phyloP scores from a whole-genome alignment of 805 yeast genomes.

The Brettanomyces sp. region DNA sequence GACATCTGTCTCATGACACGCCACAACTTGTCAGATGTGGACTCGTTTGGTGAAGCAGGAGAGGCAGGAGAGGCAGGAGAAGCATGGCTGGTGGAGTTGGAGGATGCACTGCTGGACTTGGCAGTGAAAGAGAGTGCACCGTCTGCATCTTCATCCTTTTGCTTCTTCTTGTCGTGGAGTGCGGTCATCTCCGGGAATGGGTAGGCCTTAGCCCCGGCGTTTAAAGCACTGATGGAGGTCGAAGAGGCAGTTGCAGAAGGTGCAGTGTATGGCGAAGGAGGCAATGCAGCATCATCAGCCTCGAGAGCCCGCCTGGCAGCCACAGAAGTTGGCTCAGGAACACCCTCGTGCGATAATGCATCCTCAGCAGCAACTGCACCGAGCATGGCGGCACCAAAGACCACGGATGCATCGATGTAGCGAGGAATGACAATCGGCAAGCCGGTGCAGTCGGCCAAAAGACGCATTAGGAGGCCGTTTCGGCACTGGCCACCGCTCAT shows the following conservation, averaged over 20 bases:
- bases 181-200: slow-evolving; percentile 42
- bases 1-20: slow-evolving; percentile 76
- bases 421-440: slow-evolving; percentile 87
- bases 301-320: slow-evolving; percentile 7
- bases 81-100: no score
- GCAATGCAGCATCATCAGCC: slow-evolving; percentile 13
- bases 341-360: slow-evolving; percentile 26
- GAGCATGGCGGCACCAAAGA: slow-evolving; percentile 87
- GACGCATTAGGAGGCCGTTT: slow-evolving; percentile 78
- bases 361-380: slow-evolving; percentile 90
- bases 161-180: slow-evolving; percentile 19
- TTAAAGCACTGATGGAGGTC: slow-evolving; percentile 43
- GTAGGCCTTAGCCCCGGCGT: slow-evolving; percentile 30
- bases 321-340: slow-evolving; percentile 1
- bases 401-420: slow-evolving; percentile 95
- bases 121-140: slow-evolving; percentile 18
- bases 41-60: slow-evolving; percentile 1
- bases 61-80: no score
- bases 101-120: background rate
- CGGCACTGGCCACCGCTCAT: slow-evolving; percentile 97
- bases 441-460: slow-evolving; percentile 89
- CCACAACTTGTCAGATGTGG: slow-evolving; percentile 67
- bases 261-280: slow-evolving; percentile 68
- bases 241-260: slow-evolving; percentile 70
- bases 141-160: slow-evolving; percentile 22